phyloP scores from a whole-genome alignment of 805 yeast species.

The Starmera pachycereana region DNA sequence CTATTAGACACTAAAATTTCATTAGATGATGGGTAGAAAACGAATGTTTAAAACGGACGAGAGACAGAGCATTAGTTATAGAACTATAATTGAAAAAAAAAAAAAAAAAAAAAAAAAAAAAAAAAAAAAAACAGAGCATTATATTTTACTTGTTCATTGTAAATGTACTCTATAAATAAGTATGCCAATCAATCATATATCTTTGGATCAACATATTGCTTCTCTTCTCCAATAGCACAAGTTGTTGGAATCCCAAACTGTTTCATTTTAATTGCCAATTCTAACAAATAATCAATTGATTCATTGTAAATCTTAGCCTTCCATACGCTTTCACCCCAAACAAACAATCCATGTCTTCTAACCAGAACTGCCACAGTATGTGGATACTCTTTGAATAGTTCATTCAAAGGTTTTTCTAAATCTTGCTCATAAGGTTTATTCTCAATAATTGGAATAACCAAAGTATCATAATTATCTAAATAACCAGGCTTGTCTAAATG shows the following conservation, averaged over 20 bases:
- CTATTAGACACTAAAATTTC: no score
- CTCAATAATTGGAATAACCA: slow-evolving; percentile 83
- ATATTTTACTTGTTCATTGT: no score
- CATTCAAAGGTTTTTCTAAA: slow-evolving; percentile 51
- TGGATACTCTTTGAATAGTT: slow-evolving; percentile 63
- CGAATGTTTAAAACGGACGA: no score
- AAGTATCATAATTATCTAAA: slow-evolving; percentile 59
- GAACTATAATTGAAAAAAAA: no score
- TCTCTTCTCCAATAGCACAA: slow-evolving; percentile 23
- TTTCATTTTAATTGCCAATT: slow-evolving; percentile 76
- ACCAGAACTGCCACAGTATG: slow-evolving; percentile 79
- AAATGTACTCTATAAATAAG: slow-evolving; percentile 10
- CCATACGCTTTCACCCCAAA: slow-evolving; percentile 93
- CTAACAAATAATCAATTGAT: slow-evolving; percentile 83
- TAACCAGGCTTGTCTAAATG: slow-evolving; percentile 39
- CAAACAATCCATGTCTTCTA: slow-evolving; percentile 88
- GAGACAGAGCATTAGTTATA: no score
- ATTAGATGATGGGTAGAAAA: no score
- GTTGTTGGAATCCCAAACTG: slow-evolving; percentile 52
- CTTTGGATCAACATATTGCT: slow-evolving; percentile 14
- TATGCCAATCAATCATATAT: slow-evolving; percentile 14
- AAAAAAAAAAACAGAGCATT: no score
- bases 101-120: no score
- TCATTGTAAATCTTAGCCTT: slow-evolving; percentile 91
- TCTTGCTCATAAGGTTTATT: slow-evolving; percentile 87